Base-by-base conservation (phyloP, 768 basidiomycete genomes). In the Leccinellum rugosiceps region DNA sequence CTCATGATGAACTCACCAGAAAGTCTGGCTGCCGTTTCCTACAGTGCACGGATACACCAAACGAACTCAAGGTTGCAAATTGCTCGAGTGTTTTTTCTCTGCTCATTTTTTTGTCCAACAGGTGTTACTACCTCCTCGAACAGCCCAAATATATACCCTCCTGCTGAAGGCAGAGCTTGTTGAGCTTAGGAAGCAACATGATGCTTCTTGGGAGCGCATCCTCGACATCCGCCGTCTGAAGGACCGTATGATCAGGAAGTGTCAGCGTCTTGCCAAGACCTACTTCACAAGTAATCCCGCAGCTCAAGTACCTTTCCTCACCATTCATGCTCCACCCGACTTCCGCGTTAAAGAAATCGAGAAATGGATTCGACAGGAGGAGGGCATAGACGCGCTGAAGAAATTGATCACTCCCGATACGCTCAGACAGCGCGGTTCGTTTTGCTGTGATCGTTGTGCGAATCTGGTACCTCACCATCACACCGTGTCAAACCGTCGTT, bases 241-340 rank as follows among this genome's bases (percentile, higher is more conserved):
- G 75, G 88, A 90, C 68, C 81, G 88, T 57, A 88, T 90, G 87
- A 83, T 89, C 60, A 85, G 87, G 70, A 90, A 90, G 65, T 89
- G 86, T 67, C 83, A 84, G 61, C 82, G 85, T 55, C 73, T 89
- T 45, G 80, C 82, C 46, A 83, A 79, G 60, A 71, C 71, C 54
- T 66, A 72, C 51, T 73, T 79, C 13, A 67, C 76, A 30, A 68
- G 74, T 26, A 76, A 71, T 44, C 71, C 76, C 54, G 68, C 76
- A 50, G 69, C 77, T 32, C 69, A 71, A 17, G 72, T 77, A 53
- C 75, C 80, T 31, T 89, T 88, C 71, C 83, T 84, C 59, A 85
- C 86, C 11, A 73, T 88, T 38, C 77, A 87, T 50, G 86, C 88
- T 1, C 87, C 88, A 3, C 67, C 80, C 32, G 88, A 90, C 67